Conservation (phyloP, 208 protist genomes). For the Acanthamoeba divionensis region DNA sequence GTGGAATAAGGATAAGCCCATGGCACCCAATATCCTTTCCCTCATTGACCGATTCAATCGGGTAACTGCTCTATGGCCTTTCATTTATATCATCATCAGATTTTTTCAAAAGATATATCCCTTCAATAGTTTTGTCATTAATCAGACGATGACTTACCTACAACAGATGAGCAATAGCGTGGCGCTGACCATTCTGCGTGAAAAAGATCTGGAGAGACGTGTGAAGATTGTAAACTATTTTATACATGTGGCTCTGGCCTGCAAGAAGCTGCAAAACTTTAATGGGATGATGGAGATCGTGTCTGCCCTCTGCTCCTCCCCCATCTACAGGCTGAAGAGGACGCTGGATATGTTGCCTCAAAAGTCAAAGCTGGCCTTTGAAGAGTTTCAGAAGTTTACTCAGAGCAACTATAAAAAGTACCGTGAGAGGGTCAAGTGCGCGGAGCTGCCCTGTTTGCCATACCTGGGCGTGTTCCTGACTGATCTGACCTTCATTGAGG, state of each 20-base stretch:
- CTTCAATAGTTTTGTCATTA: not conserved
- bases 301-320: no score
- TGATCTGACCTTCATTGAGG: constrained; percentile 55
- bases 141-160: not conserved
- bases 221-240: constrained; percentile 2
- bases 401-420: constrained; percentile 38
- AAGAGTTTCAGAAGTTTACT: not conserved
- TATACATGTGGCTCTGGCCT: constrained; percentile 39
- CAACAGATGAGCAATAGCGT: constrained; percentile 27
- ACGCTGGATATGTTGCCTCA: not conserved
- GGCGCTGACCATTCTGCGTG: not conserved
- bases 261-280: constrained; percentile 38
- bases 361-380: not conserved
- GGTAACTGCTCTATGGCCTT: no score
- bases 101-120: not conserved
- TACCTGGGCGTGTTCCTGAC: constrained; percentile 50
- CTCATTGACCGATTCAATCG: constrained; percentile 22
- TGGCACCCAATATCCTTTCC: not conserved
- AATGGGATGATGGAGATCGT: constrained; percentile 56
- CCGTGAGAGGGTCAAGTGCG: constrained; percentile 12
- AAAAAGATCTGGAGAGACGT: not conserved
- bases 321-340: not conserved
- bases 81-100: not conserved
- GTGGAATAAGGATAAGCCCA: not conserved
- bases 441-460: constrained; percentile 59